These are phyloP conservation scores for Skeletonema costatum DNA, from an alignment of 108 stramenopile species.

Conservation along the genomic window DNA sequence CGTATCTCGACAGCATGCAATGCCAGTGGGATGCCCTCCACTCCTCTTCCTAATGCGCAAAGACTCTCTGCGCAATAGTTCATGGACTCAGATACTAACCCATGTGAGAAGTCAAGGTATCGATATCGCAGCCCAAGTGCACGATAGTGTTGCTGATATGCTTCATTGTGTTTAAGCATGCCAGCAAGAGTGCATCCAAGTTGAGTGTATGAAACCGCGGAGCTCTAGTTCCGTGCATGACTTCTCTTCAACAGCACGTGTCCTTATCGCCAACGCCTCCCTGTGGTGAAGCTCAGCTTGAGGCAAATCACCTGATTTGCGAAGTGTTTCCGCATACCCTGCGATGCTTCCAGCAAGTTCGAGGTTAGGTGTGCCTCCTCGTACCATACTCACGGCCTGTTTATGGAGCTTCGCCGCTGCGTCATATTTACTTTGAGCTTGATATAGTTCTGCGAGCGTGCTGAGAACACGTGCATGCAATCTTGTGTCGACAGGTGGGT, in stretches of 20 bases:
- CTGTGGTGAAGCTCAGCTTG: constrained; percentile 48
- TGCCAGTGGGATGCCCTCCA: constrained; percentile 50
- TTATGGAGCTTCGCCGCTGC: constrained; percentile 3
- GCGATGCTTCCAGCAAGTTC: constrained; percentile 27
- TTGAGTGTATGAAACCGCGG: constrained; percentile 47
- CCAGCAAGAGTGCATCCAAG: constrained; percentile 54
- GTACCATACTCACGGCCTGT: not conserved
- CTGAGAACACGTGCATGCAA: constrained; percentile 9
- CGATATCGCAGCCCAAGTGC: constrained; percentile 41
- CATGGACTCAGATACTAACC: constrained; percentile 50
- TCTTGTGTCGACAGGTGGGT: not conserved
- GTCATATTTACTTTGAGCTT: constrained; percentile 10
- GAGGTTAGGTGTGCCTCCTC: not conserved
- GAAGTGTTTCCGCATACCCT: constrained; percentile 48
- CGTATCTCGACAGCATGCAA: constrained; percentile 51
- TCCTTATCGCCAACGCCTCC: constrained; percentile 47
- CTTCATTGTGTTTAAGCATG: constrained; percentile 36
- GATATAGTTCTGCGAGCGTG: constrained; percentile 3
- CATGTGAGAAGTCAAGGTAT: constrained; percentile 53
- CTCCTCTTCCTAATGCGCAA: constrained; percentile 46
- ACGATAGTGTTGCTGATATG: constrained; percentile 40
- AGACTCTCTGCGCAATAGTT: constrained; percentile 54
- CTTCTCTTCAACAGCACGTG: constrained; percentile 45
- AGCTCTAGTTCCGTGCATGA: constrained; percentile 53
- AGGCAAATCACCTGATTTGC: constrained; percentile 51